Evolutionary conservation across 2,329 filamentous ascomycete genomes (phyloP).

Genomic region (Colletotrichum aenigma): DNA sequence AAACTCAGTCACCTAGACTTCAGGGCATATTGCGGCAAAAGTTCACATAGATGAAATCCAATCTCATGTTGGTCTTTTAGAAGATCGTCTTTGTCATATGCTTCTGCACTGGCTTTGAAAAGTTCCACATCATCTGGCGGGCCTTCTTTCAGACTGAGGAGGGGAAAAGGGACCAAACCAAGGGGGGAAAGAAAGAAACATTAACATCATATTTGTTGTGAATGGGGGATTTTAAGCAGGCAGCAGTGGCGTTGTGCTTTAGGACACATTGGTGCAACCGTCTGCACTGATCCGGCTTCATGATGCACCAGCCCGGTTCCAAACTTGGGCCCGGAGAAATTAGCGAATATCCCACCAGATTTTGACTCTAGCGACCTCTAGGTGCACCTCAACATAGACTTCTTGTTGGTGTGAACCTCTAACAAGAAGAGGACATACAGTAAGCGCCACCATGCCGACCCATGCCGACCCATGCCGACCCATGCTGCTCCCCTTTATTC

Average conservation of each 20-base stretch:
- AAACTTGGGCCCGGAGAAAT: neutral
- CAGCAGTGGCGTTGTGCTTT: neutral
- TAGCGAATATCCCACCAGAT: neutral
- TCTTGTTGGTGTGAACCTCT: neutral
- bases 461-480: neutral
- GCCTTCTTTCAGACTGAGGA: too few species aligned
- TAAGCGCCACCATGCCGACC: neutral
- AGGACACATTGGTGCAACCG: neutral
- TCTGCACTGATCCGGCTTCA: neutral
- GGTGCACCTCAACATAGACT: neutral
- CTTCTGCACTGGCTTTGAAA: too few species aligned
- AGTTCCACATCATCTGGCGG: rapidly evolving
- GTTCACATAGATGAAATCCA: rapidly evolving
- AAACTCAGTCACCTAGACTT: rapidly evolving
- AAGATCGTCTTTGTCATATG: too few species aligned
- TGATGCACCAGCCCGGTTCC: neutral
- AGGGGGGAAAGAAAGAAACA: neutral
- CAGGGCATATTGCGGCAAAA: neutral
- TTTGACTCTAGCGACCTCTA: neutral
- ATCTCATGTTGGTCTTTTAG: neutral
- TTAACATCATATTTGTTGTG: neutral
- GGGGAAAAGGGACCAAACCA: too few species aligned
- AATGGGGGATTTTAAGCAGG: neutral
- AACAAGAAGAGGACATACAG: neutral
- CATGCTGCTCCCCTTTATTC: neutral